Evolutionary conservation across 176 grass and related monocot genomes (phyloP).

Genomic region (Cenchrus purpureus): DNA sequence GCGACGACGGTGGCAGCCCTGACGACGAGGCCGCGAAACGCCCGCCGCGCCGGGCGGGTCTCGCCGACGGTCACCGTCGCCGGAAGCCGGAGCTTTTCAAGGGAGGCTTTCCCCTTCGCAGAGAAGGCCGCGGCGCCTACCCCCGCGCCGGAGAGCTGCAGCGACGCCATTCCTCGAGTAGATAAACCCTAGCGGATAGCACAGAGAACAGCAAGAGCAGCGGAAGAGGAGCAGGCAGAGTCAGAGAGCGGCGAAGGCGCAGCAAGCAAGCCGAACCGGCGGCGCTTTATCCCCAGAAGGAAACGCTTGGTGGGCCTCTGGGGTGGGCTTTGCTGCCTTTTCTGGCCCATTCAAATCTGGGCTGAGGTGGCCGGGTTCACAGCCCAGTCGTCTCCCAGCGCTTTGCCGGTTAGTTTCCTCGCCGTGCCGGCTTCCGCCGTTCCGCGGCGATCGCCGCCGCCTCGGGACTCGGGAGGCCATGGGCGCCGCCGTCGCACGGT

Average conservation of each 20-base stretch:
- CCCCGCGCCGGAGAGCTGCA: conserved; percentile 39
- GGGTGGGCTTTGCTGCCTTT: not conserved
- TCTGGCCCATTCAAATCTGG: not conserved
- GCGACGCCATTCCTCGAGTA: conserved; percentile 46
- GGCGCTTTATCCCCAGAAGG: conserved; percentile 35
- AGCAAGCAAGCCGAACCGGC: not conserved
- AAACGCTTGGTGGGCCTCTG: not conserved
- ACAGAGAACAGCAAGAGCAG: conserved; percentile 22
- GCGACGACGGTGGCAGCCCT: conserved; percentile 69
- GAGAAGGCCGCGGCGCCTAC: not conserved
- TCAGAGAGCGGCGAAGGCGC: not conserved
- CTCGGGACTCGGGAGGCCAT: conserved; percentile 33
- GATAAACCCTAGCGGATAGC: conserved; percentile 54
- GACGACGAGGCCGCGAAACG: conserved; percentile 47
- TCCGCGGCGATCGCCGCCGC: conserved; percentile 42
- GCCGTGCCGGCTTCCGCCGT: conserved; percentile 11
- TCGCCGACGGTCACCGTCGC: conserved; percentile 12
- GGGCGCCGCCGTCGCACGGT: conserved; percentile 44
- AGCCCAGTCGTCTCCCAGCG: not conserved
- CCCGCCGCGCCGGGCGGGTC: not conserved
- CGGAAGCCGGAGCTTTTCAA: not conserved
- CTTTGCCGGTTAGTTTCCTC: not conserved
- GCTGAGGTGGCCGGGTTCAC: not conserved
- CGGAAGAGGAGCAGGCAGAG: not conserved
- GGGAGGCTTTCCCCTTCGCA: conserved; percentile 17